Evolutionary conservation across 106 monocot genomes (phyloP).

Genomic region (Apostasia shenzhenica): DNA sequence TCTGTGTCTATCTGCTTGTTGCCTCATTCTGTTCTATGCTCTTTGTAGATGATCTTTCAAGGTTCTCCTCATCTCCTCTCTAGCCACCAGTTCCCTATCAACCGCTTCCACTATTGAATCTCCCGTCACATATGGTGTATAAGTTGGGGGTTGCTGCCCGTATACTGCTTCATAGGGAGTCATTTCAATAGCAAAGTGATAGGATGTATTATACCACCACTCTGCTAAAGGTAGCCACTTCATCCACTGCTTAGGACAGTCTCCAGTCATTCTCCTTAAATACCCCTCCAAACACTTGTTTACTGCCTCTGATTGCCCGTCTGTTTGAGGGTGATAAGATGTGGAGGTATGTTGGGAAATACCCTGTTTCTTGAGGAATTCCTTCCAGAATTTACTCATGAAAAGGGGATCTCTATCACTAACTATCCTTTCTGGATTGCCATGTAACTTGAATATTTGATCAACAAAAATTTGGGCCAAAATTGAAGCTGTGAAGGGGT

Average conservation of each 20-base stretch:
- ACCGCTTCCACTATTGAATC: background rate
- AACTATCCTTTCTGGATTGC: no score
- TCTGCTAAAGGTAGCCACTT: background rate
- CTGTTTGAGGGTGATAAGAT: slow-evolving; percentile 1
- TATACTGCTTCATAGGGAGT: slow-evolving; percentile 19
- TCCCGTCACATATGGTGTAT: background rate
- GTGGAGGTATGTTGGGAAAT: no score
- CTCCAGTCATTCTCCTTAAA: background rate
- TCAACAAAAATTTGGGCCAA: no score
- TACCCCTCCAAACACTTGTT: slow-evolving; percentile 7
- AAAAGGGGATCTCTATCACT: no score
- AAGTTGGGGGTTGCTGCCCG: background rate
- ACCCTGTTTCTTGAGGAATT: no score
- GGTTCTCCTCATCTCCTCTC: background rate
- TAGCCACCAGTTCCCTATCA: background rate
- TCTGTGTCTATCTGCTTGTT: background rate
- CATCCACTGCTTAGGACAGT: background rate
- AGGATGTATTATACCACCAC: slow-evolving; percentile 16
- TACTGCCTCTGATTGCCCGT: background rate
- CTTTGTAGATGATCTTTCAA: background rate
- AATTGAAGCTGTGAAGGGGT: no score
- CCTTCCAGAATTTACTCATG: no score
- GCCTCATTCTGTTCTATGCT: slow-evolving; percentile 17
- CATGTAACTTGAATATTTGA: no score
- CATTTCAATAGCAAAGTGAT: background rate